Conservation (phyloP, 2,329 filamentous ascomycete species). For the Arthrobotrys iridis region DNA sequence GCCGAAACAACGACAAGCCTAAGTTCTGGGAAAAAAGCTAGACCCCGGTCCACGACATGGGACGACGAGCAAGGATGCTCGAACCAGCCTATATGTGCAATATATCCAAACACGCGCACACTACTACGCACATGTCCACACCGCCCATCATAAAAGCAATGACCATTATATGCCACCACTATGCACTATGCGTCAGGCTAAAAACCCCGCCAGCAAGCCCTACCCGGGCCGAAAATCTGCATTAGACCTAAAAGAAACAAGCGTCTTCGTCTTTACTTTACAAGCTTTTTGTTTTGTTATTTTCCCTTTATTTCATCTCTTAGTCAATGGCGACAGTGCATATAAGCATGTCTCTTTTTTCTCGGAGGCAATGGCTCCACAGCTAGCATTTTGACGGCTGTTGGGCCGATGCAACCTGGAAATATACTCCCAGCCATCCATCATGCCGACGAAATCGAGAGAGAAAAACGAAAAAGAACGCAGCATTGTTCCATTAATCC, state of each 20-base stretch:
- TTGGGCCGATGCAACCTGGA: conserved; percentile 32
- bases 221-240: conserved; percentile 34
- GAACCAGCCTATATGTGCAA: conserved; percentile 32
- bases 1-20: conserved; percentile 33
- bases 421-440: not conserved
- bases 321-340: not conserved
- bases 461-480: conserved; percentile 10
- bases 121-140: too few relatives aligned
- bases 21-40: conserved; percentile 29
- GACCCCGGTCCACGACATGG: conserved; percentile 41
- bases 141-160: not conserved
- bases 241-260: not conserved
- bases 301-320: not conserved
- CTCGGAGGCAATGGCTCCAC: conserved; percentile 50
- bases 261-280: not conserved
- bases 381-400: conserved; percentile 1
- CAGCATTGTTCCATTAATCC: conserved; percentile 12
- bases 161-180: not conserved
- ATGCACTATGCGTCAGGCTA: conserved; percentile 19
- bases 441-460: conserved; percentile 2
- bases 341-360: conserved; percentile 4
- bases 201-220: conserved; percentile 26
- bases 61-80: conserved; percentile 37
- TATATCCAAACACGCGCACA: conserved; percentile 17
- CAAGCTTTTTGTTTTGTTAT: not conserved